A percentile compares a stretch with the other conserved stretches of the same genome.
Conservation (phyloP, 164 flowering plant species). For the Aristolochia contorta region DNA sequence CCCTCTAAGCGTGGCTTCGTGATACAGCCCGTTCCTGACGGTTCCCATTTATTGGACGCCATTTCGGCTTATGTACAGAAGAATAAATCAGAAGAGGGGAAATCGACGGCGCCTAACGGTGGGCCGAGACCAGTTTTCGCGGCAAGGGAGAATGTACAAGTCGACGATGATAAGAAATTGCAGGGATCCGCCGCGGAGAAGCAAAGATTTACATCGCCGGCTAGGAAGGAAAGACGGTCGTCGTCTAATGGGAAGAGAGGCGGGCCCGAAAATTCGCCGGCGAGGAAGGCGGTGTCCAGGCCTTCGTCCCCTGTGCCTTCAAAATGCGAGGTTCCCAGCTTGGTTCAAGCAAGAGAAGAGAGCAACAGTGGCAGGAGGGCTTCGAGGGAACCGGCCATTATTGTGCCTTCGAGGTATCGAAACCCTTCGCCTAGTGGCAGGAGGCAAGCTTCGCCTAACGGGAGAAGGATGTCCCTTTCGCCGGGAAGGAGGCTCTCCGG, state of each 20-base stretch:
- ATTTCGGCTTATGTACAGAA: slow-evolving; percentile 31
- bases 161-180: slow-evolving; percentile 5
- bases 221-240: slow-evolving; percentile 33
- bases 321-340: slow-evolving; percentile 79
- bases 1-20: slow-evolving; percentile 51
- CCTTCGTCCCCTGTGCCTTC: slow-evolving; percentile 87
- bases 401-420: slow-evolving; percentile 87
- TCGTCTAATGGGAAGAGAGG: slow-evolving; percentile 46
- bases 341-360: slow-evolving; percentile 63
- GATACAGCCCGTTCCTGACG: slow-evolving; percentile 64
- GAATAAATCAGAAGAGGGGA: slow-evolving; percentile 9
- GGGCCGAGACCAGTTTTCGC: slow-evolving; percentile 32
- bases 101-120: slow-evolving; percentile 1
- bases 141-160: slow-evolving; percentile 15
- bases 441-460: slow-evolving; percentile 41
- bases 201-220: slow-evolving; percentile 51
- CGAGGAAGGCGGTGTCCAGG: slow-evolving; percentile 31
- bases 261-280: slow-evolving; percentile 52
- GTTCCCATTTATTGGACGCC: slow-evolving; percentile 37
- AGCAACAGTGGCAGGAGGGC: slow-evolving; percentile 23
- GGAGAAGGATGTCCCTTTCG: slow-evolving; percentile 53
- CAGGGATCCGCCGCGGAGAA: slow-evolving; percentile 11
- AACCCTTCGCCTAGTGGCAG: slow-evolving; percentile 37
- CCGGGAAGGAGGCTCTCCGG: slow-evolving; percentile 75
- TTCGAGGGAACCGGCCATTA: slow-evolving; percentile 66